phyloP scores from a whole-genome alignment of 2,329 filamentous ascomycete species.

The Coniochaeta hoffmannii region DNA sequence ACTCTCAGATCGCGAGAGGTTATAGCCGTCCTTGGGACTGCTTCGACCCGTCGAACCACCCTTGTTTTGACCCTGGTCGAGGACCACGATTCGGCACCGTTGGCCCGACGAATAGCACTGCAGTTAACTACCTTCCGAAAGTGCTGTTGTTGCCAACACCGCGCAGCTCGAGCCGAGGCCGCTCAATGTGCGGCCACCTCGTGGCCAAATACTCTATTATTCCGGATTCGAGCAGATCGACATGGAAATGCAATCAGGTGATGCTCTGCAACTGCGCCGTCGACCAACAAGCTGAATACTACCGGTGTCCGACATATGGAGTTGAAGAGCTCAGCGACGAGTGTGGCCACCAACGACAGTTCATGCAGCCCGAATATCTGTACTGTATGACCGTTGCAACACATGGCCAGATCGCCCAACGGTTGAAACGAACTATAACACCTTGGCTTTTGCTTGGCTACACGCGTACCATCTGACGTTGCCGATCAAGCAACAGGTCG shows the following conservation, averaged over 20 bases:
- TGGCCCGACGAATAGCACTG: not conserved
- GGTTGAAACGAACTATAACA: not conserved
- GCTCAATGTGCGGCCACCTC: not conserved
- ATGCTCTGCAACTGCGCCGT: not conserved
- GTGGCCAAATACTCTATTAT: not conserved
- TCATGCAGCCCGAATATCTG: not conserved
- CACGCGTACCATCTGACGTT: not conserved
- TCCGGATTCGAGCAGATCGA: not conserved
- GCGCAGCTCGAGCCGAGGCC: not conserved
- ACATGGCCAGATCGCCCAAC: not conserved
- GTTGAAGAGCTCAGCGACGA: not conserved
- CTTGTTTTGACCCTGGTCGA: not conserved
- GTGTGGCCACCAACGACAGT: no score
- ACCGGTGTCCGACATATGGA: not conserved
- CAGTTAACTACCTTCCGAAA: not conserved
- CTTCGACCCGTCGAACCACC: not conserved
- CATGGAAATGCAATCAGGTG: not conserved
- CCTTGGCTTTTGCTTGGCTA: not conserved
- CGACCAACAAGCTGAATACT: not conserved
- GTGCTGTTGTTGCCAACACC: not conserved
- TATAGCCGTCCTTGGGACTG: not conserved
- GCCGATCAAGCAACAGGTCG: not conserved
- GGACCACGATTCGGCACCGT: not conserved
- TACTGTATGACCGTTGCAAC: not conserved
- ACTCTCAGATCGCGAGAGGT: not conserved